phyloP scores from a whole-genome alignment of 495 filamentous ascomycete species.

The Pseudoneurospora amorphoporcata region DNA sequence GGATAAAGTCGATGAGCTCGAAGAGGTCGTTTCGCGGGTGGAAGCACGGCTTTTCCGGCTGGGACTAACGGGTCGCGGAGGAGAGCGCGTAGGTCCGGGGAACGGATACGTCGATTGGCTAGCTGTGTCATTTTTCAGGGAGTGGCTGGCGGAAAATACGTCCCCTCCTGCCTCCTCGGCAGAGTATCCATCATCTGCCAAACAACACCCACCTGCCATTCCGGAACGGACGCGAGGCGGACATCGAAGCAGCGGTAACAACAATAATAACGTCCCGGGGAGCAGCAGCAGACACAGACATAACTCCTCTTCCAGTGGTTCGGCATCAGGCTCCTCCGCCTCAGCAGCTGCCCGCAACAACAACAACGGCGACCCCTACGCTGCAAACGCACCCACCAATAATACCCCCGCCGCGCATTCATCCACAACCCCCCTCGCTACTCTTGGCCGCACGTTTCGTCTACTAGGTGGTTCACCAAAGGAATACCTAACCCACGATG shows the following conservation, averaged over 20 bases:
- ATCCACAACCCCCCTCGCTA: constrained; percentile 31
- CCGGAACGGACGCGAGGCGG: constrained; percentile 2
- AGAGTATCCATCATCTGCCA: not conserved
- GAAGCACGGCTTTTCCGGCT: constrained; percentile 74
- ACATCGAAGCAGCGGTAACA: constrained; percentile 12
- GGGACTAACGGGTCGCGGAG: constrained; percentile 63
- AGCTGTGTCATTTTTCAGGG: constrained; percentile 70
- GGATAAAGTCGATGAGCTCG: constrained; percentile 79
- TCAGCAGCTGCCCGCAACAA: constrained; percentile 17
- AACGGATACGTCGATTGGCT: constrained; percentile 83
- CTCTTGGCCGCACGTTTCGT: constrained; percentile 59
- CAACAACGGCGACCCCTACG: not conserved
- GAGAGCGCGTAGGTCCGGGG: constrained; percentile 67
- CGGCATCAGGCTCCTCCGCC: not conserved
- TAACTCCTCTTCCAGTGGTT: not conserved
- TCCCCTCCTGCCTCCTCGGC: constrained; percentile 40
- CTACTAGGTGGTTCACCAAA: constrained; percentile 45
- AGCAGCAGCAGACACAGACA: rapidly evolving
- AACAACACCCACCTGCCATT: constrained; percentile 22
- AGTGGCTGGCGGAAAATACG: constrained; percentile 85
- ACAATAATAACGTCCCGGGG: constrained; percentile 28
- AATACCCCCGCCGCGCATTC: not conserved
- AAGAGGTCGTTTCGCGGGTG: constrained; percentile 53
- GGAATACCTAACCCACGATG: constrained; percentile 70
- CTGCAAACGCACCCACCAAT: constrained; percentile 4